Conservation (phyloP, 1,284 basidiomycete genomes). For the Meripilus lineatus region DNA sequence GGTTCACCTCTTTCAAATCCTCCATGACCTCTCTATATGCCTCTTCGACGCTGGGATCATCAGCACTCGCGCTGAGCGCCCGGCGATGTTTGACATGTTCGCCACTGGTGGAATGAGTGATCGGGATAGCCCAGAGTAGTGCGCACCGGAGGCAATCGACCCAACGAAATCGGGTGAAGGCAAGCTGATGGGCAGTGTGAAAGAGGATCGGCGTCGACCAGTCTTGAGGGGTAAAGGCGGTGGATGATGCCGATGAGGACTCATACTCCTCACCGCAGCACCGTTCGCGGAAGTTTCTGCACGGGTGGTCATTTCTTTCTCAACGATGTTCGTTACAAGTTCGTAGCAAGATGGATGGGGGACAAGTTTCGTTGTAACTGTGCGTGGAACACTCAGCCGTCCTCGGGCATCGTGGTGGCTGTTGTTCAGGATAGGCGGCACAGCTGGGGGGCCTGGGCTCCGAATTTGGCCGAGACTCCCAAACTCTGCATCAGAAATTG, state of each 20-base stretch:
- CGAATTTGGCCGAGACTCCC: too few species aligned
- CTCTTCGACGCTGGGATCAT: conserved; percentile 13
- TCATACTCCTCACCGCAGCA: neutral
- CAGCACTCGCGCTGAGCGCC: conserved; percentile 17
- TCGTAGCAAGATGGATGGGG: too few species aligned
- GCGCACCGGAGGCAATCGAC: conserved; percentile 53
- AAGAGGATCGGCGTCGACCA: conserved; percentile 34
- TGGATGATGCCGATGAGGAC: conserved; percentile 3
- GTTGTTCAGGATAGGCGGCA: too few species aligned
- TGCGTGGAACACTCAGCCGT: neutral
- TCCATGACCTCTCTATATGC: conserved; percentile 30
- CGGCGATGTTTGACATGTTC: conserved; percentile 14
- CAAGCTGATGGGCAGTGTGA: conserved; percentile 39
- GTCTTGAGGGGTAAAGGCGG: conserved; percentile 11
- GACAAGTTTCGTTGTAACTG: too few species aligned
- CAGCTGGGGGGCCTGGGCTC: too few species aligned
- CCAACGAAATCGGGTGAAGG: conserved; percentile 48
- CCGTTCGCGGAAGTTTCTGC: neutral
- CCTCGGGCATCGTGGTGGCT: neutral
- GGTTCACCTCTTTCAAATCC: conserved; percentile 46
- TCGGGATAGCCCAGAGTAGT: conserved; percentile 42
- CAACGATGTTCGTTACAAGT: neutral
- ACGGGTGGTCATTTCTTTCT: neutral
- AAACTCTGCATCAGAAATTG: too few species aligned
- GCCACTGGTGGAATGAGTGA: conserved; percentile 1